phyloP scores from a whole-genome alignment of 1,284 basidiomycete species.

The Crocinoboletus sp. region DNA sequence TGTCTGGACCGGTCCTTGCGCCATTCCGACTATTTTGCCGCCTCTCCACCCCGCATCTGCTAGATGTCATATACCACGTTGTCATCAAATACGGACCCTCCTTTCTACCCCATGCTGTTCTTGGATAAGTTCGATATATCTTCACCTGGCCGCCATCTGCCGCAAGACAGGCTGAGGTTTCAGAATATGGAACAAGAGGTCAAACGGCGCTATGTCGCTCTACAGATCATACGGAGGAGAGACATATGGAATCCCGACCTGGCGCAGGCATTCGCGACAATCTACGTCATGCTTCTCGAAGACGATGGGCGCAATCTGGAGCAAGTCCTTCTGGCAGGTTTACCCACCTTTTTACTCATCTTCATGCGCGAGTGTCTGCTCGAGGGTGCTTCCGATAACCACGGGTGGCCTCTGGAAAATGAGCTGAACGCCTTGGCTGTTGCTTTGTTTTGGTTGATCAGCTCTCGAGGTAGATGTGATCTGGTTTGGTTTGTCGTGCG shows the following conservation, averaged over 20 bases:
- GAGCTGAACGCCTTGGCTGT: constrained; percentile 43
- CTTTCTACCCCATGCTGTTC: constrained; percentile 39
- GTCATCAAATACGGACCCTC: constrained; percentile 23
- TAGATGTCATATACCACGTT: constrained; percentile 29
- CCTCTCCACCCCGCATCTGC: constrained; percentile 34
- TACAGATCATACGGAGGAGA: constrained; percentile 39
- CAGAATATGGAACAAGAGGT: constrained; percentile 37
- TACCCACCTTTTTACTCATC: constrained; percentile 37
- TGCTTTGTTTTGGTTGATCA: constrained; percentile 45
- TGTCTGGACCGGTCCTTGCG: constrained; percentile 24
- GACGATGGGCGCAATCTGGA: constrained; percentile 51
- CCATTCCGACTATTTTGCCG: constrained; percentile 32
- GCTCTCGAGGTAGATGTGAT: constrained; percentile 26
- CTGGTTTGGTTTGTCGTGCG: background rate
- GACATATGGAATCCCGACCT: constrained; percentile 34
- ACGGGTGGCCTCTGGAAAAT: constrained; percentile 47
- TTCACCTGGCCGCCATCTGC: constrained; percentile 37
- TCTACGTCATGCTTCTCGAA: constrained; percentile 59
- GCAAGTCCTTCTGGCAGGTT: constrained; percentile 45
- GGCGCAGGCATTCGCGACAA: constrained; percentile 46
- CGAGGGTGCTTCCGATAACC: constrained; percentile 33
- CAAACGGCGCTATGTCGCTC: constrained; percentile 37
- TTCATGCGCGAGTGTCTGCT: constrained; percentile 40
- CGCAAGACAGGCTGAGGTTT: constrained; percentile 11
- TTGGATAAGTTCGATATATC: constrained; percentile 37